Percentiles rank a stretch among this genome's conserved stretches.
phyloP scores from a whole-genome alignment of 1,284 basidiomycete species.

The Pholiota adiposa region DNA sequence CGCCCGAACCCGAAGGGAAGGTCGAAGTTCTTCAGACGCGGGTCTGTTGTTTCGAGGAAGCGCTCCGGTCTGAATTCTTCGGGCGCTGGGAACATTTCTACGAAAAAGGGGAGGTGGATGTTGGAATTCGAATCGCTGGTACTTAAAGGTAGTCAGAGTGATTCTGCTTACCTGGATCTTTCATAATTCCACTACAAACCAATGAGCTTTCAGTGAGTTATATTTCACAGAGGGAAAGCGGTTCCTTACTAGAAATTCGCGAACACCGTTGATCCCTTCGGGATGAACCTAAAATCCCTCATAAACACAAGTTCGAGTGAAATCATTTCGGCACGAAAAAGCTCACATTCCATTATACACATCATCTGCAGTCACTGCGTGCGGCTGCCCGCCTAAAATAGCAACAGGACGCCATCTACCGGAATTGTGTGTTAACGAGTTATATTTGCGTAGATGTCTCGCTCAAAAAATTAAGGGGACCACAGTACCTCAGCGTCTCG shows the following conservation, averaged over 20 bases:
- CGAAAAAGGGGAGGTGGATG: conserved; percentile 23
- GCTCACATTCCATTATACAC: conserved; percentile 41
- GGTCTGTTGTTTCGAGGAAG: conserved; percentile 34
- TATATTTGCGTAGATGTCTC: background rate
- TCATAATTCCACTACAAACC: conserved; percentile 43
- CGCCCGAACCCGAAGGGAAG: conserved; percentile 52
- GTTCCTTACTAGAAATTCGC: conserved; percentile 44
- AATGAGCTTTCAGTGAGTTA: background rate
- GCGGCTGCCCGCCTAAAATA: conserved; percentile 44
- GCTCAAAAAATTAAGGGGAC: background rate
- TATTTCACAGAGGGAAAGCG: background rate
- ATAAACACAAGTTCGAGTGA: background rate
- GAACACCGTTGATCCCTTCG: conserved; percentile 45
- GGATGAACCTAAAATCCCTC: conserved; percentile 40
- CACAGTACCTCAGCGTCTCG: conserved; percentile 36
- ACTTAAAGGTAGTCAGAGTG: background rate
- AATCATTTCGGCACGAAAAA: background rate
- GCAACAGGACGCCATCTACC: conserved; percentile 46
- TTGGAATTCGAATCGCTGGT: conserved; percentile 27
- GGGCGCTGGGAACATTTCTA: conserved; percentile 36
- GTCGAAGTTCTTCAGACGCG: conserved; percentile 42
- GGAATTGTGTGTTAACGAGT: background rate
- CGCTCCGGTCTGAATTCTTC: conserved; percentile 28
- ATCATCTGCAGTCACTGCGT: conserved; percentile 43
- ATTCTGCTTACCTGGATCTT: conserved; percentile 36